Evolutionary conservation across 2,329 filamentous ascomycete species (phyloP), one percentile per base, ranked within the genome.

Genomic region (Didymella exigua): DNA sequence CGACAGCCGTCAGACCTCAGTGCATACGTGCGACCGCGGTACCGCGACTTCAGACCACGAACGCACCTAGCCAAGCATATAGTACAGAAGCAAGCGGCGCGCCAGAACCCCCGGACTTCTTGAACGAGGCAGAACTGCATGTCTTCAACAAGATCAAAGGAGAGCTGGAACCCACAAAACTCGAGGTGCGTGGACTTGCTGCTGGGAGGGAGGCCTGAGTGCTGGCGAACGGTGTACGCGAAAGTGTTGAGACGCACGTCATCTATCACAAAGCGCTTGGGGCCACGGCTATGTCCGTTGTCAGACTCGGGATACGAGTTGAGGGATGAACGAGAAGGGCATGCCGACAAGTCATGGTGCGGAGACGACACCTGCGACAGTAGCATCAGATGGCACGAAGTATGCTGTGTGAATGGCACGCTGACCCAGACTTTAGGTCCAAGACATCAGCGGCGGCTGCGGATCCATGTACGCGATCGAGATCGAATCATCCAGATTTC

Each of bases 401-500:
- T 1, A 21, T 37, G 27, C 27, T 30, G 38, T 45, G 47, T 30
- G 30, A 49, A 55, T 46, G 46, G 23, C 40, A 42, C 36, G 36
- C 52, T 55, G 42, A 55, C 46, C 18, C 23, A 7, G 14, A n/a
- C 7, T 33, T 16, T 10, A 55, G 74, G 89, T 95, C 9, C 87
- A 89, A 72, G 90, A 96, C 76, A 85, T 95, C 46, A 91, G 88
- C 21, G 90, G 91, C 54, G 90, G 90, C 26, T 96, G 90, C 76
- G 90, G 90, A 9, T 90, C 87, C 69, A 95, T 95, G 91, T 95
- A 95, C 77, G 88, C 86, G 51, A 88, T 96, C 62, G 88, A 93
- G 67, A 86, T 95, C 61, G 83, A 86, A 42, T 90, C 88, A 7
- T 81, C 86, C 41, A 82, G 81, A 66, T 96, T 96, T 76, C 81